These are phyloP conservation scores for Plasmopara halstedii DNA, from an alignment of 352 stramenopile genomes.

Conservation along the genomic window DNA sequence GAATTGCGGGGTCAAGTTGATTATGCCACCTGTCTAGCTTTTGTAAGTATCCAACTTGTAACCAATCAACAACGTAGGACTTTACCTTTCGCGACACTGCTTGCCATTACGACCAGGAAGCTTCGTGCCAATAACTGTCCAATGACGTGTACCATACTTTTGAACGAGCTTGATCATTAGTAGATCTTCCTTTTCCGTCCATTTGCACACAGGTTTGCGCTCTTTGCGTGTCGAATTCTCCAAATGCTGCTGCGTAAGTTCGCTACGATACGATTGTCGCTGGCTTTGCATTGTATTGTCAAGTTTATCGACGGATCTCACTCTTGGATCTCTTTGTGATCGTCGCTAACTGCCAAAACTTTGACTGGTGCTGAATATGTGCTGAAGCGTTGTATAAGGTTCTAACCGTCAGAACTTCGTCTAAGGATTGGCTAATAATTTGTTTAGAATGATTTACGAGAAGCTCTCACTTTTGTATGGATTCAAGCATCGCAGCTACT, in stretches of 20 bases:
- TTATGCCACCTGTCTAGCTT: slow-evolving; percentile 87
- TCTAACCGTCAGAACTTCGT: slow-evolving; percentile 16
- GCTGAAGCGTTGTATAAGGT: neutral
- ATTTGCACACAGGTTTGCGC: slow-evolving; percentile 79
- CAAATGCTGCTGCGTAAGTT: neutral
- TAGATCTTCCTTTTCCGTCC: slow-evolving; percentile 84
- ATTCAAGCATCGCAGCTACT: no score
- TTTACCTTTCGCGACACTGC: slow-evolving; percentile 90
- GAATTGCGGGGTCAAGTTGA: slow-evolving; percentile 90
- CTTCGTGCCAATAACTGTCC: slow-evolving; percentile 96
- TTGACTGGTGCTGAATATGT: slow-evolving; percentile 40
- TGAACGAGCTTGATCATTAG: slow-evolving; percentile 85
- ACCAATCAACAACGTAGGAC: slow-evolving; percentile 1
- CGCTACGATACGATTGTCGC: neutral
- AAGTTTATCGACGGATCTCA: slow-evolving; percentile 7
- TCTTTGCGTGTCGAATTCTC: slow-evolving; percentile 27
- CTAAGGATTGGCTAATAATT: slow-evolving; percentile 16
- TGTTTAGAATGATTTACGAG: no score
- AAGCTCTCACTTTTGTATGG: no score
- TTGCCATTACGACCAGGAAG: slow-evolving; percentile 91
- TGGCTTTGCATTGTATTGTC: slow-evolving; percentile 11
- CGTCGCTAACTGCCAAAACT: slow-evolving; percentile 38
- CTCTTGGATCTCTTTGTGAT: slow-evolving; percentile 25
- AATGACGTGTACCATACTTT: slow-evolving; percentile 93
- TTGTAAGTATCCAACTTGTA: slow-evolving; percentile 2